Conservation (phyloP, 345 rosid genomes). For the Diplotaxis tenuifolia region DNA sequence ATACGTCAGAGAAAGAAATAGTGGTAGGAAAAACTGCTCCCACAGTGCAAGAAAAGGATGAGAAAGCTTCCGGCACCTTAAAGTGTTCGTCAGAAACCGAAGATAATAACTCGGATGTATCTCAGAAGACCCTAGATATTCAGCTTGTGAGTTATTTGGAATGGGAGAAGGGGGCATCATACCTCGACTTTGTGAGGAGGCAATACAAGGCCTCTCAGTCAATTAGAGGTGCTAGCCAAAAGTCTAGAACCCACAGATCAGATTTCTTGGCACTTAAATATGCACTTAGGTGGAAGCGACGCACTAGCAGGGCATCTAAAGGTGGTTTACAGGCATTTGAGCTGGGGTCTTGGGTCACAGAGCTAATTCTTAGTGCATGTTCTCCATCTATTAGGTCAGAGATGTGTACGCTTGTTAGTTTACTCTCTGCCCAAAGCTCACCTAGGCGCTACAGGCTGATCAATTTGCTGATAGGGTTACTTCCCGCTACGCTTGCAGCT, state of each 20-base stretch:
- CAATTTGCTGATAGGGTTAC: constrained; percentile 73
- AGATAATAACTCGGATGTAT: constrained; percentile 63
- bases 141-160: constrained; percentile 88
- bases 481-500: constrained; percentile 85
- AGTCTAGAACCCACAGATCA: constrained; percentile 67
- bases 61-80: constrained; percentile 43
- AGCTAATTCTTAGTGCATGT: constrained; percentile 95
- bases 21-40: constrained; percentile 49
- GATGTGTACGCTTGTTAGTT: constrained; percentile 90
- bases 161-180: constrained; percentile 98
- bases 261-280: constrained; percentile 90
- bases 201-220: constrained; percentile 87
- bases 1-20: constrained; percentile 78
- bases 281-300: constrained; percentile 85
- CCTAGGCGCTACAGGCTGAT: constrained; percentile 75
- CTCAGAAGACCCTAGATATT: constrained; percentile 71
- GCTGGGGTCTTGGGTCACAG: constrained; percentile 97
- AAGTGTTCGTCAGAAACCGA: constrained; percentile 50
- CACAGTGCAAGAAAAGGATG: constrained; percentile 59
- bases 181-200: constrained; percentile 98
- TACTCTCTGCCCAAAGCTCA: constrained; percentile 83
- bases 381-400: constrained; percentile 96
- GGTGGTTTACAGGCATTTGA: constrained; percentile 74
- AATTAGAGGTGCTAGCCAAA: constrained; percentile 62
- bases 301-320: constrained; percentile 54